A percentile compares a stretch with the other conserved stretches of the same genome.
phyloP scores from a whole-genome alignment of 495 filamentous ascomycete species.

The Penicillium bovifimosum region DNA sequence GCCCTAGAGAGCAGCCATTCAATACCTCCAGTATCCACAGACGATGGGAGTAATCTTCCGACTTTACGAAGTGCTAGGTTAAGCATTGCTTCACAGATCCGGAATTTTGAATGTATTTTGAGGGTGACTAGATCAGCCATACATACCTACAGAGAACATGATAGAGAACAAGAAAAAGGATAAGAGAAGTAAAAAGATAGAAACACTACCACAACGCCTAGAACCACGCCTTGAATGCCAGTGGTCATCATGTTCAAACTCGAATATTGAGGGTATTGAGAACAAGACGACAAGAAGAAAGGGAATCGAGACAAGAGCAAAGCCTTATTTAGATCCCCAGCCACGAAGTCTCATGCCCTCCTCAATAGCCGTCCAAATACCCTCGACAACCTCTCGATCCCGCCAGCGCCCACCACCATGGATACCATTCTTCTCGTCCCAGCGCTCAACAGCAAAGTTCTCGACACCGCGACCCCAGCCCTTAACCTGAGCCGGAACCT shows the following conservation, averaged over 20 bases:
- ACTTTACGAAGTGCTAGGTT: too few relatives aligned
- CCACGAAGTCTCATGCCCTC: slow-evolving; percentile 79
- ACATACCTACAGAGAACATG: not conserved
- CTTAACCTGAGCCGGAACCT: slow-evolving; percentile 66
- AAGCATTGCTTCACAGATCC: not conserved
- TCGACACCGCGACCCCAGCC: slow-evolving; percentile 81
- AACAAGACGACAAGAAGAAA: slow-evolving; percentile 6
- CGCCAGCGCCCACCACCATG: slow-evolving; percentile 68
- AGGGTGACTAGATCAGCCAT: not conserved
- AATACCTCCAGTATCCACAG: too few relatives aligned
- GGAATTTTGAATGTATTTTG: not conserved
- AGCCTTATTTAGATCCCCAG: slow-evolving; percentile 53
- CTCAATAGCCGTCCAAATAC: slow-evolving; percentile 87
- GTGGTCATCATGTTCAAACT: slow-evolving; percentile 13
- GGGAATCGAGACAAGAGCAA: not conserved
- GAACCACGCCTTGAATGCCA: slow-evolving; percentile 12
- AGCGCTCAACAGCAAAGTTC: slow-evolving; percentile 71
- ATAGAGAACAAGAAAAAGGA: not conserved
- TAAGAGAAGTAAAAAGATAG: not conserved
- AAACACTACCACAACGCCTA: slow-evolving; percentile 5
- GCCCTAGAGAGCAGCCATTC: too few relatives aligned
- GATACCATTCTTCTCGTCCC: slow-evolving; percentile 52
- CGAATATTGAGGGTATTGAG: not conserved
- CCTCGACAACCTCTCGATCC: slow-evolving; percentile 90
- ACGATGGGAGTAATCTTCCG: too few relatives aligned